Evolutionary conservation across 805 yeast genomes (phyloP).

Genomic region (Starmerella ratchasimensis): DNA sequence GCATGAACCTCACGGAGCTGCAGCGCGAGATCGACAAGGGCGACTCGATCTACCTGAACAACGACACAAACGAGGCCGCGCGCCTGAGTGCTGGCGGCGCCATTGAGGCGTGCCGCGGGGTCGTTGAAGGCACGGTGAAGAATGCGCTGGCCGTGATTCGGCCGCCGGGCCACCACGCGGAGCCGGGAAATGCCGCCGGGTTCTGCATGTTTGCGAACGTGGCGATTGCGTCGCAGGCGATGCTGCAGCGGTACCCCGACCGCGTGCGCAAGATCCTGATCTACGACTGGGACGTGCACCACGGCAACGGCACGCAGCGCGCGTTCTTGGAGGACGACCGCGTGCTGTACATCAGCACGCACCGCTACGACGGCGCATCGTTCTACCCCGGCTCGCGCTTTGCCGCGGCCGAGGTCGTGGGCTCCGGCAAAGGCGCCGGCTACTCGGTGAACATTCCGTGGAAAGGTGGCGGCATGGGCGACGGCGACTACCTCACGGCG

Average conservation of each 20-base stretch:
- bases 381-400: constrained; percentile 85
- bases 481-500: constrained; percentile 89
- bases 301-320: constrained; percentile 96
- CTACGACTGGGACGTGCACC: constrained; percentile 97
- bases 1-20: constrained; percentile 64
- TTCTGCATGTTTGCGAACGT: constrained; percentile 92
- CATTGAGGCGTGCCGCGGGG: constrained; percentile 91
- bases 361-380: constrained; percentile 80
- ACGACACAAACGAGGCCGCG: constrained; percentile 77
- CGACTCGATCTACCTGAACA: constrained; percentile 89
- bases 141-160: constrained; percentile 89
- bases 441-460: constrained; percentile 84
- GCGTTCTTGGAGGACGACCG: constrained; percentile 81
- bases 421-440: constrained; percentile 80
- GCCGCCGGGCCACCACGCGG: constrained; percentile 99
- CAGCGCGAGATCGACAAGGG: constrained; percentile 77
- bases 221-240: constrained; percentile 87
- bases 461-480: constrained; percentile 84
- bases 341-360: constrained; percentile 81
- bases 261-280: constrained; percentile 70
- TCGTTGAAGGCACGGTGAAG: constrained; percentile 80
- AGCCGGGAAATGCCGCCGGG: constrained; percentile 94
- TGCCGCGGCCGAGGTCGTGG: constrained; percentile 72
- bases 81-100: constrained; percentile 92
- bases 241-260: constrained; percentile 73